Evolutionary conservation across 2,329 filamentous ascomycete genomes (phyloP), one percentile per base, ranked within the genome.

Genomic region (Fusarium mangiferae): DNA sequence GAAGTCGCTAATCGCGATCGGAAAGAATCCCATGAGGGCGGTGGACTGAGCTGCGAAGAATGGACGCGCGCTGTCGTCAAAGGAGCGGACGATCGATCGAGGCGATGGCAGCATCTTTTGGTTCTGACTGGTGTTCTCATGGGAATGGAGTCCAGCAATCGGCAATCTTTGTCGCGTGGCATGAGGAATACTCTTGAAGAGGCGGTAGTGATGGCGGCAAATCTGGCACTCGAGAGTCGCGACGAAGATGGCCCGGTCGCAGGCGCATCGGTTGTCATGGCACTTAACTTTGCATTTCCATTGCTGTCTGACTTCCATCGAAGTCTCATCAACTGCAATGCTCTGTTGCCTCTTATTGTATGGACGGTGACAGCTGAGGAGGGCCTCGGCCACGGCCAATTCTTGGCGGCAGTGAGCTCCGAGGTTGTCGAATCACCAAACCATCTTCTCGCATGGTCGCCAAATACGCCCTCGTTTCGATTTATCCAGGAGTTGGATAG

Each of bases 21-120:
- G 67, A 60, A 70, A 26, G 70, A 79, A 39, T 75, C 78, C 54
- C 76, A 76, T 20, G 79, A 82, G n/a, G 84, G 85, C 17, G 83
- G 85, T 58, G 85, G 84, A 7, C 70, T 90, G 14, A 70, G 79
- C 33, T 85, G 85, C 73, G 87, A 90, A 56, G 84, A 83, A 28
- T 91, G 90, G 89, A 84, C 88, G 14, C 84, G 86, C 26, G 88
- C 88, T 2, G 85, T 91, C 7, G 85, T 87, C 48, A 87, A 87
- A 75, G 90, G 89, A 41, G 85, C 88, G 15, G 89, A 91, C 61
- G 87, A 87, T 38, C 85, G 87, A 49, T 90, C 90, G 22, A 87
- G 86, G 33, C 86, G 94, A 78, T 98, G 94, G 94, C 92, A 94
- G 81, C 95, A 98, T 81, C 83, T 95, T 36, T 85, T 98, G n/a